Base-by-base conservation (phyloP, 306 rosid genomes). In the Lupinus albus region DNA sequence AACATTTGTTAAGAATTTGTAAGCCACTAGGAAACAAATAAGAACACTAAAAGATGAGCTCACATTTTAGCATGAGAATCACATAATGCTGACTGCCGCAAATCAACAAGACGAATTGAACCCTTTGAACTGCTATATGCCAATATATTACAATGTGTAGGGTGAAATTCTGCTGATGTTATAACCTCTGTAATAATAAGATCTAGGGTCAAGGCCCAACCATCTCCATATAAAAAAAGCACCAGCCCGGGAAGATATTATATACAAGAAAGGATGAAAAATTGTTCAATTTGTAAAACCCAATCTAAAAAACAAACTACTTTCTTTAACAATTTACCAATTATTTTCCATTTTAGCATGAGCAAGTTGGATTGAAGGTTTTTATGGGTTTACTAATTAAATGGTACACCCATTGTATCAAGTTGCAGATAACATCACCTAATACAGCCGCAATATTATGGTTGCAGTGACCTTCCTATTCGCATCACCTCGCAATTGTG, bases 61-160 rank as follows among this genome's bases (percentile, higher is more conserved):
- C 78, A 90, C 99, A 93, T 77, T 82, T 90, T 93, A 55, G 96
- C 78, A 75, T 93, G 96, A 71, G 97, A 86, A 85, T 93, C 99
- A 74, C 99, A 93, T 53, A 93, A 81, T 18, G 99, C 99, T 76
- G 99, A 93, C 79, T 93, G 99, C 69, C 99, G 96, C 84, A 93
- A 82, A 78, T 93, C 99, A 76, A 93, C 83, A 52, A 93, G 96
- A 56, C 97, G 91, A 76, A 93, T 86, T 64, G 99, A 93, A 67
- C 99, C 99, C 83, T 90, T 93, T 60, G 99, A 93, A 70, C 99
- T 93, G 85, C 99, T 93, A 76, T 93, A 93, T 50, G 97, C 99
- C 82, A 93, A 78, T 33, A 73, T 93, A 73, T 90, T 90, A 67
- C 99, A 93, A 76, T 93, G 97, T 36, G 83, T 90, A 46, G 99